These are phyloP conservation scores for Leptographium lundbergii DNA, from an alignment of 2,329 filamentous ascomycete genomes.

Conservation along the genomic window DNA sequence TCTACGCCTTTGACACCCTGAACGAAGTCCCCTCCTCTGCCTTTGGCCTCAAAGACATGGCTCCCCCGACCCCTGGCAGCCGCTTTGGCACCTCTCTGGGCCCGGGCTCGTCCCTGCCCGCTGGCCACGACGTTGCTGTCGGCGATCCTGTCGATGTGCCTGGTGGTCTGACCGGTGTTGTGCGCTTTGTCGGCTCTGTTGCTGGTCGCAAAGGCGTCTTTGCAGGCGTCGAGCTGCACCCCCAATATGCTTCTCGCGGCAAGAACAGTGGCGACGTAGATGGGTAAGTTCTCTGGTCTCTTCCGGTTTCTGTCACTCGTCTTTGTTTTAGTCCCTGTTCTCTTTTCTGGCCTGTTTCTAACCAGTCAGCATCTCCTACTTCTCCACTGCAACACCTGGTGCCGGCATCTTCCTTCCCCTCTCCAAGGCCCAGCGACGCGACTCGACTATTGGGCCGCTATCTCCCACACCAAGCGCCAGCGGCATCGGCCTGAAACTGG, in stretches of 20 bases:
- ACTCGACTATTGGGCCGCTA: slow-evolving; percentile 38
- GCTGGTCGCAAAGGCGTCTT: slow-evolving; percentile 84
- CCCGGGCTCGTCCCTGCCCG: slow-evolving; percentile 4
- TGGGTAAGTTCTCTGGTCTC: slow-evolving; percentile 44
- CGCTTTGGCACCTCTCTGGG: slow-evolving; percentile 14
- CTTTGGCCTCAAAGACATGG: slow-evolving; percentile 5
- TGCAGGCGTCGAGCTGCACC: slow-evolving; percentile 78
- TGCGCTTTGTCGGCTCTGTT: slow-evolving; percentile 81
- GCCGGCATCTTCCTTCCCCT: slow-evolving; percentile 90
- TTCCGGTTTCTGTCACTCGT: not conserved
- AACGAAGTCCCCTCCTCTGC: slow-evolving; percentile 22
- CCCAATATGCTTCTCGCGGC: slow-evolving; percentile 67
- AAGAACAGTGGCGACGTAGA: slow-evolving; percentile 97
- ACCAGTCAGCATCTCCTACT: slow-evolving; percentile 54
- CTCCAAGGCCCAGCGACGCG: slow-evolving; percentile 62
- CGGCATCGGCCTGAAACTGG: slow-evolving; percentile 38
- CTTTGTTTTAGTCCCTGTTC: too few species aligned
- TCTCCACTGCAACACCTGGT: slow-evolving; percentile 62
- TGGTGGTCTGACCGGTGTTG: slow-evolving; percentile 78
- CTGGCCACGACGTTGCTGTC: slow-evolving; percentile 45
- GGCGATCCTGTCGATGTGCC: slow-evolving; percentile 86
- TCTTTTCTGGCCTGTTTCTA: not conserved
- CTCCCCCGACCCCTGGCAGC: slow-evolving; percentile 40
- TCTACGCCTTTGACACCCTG: slow-evolving; percentile 45
- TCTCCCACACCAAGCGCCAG: slow-evolving; percentile 60